Percentiles rank a stretch among this genome's conserved stretches.
phyloP scores from a whole-genome alignment of 306 rosid species.

The Betula pendula region DNA sequence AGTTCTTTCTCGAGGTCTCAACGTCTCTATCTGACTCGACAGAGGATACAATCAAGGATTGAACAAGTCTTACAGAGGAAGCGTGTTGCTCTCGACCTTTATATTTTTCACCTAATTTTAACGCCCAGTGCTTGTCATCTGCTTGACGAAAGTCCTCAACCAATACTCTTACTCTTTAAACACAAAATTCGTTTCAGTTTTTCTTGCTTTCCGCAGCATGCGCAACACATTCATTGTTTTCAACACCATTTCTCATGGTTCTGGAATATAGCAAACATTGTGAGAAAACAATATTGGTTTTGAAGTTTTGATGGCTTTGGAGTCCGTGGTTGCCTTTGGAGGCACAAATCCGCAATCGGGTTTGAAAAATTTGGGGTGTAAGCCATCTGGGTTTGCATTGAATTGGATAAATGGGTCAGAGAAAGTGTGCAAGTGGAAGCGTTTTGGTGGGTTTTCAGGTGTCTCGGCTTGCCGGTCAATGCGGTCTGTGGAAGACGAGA shows the following conservation, averaged over 20 bases:
- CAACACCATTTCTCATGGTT: neutral
- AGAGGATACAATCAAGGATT: neutral
- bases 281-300: neutral
- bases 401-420: conserved; percentile 26
- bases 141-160: conserved; percentile 2
- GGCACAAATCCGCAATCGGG: conserved; percentile 29
- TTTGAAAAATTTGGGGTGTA: conserved; percentile 18
- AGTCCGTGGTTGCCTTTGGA: conserved; percentile 25
- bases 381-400: conserved; percentile 15
- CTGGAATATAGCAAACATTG: neutral
- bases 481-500: conserved; percentile 24
- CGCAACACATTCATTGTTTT: neutral
- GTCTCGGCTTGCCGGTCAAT: neutral
- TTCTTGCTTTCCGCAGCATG: neutral
- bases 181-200: neutral
- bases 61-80: neutral
- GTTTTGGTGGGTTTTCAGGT: conserved; percentile 25
- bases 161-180: neutral
- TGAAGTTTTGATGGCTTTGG: conserved; percentile 31
- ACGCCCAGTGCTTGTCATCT: neutral
- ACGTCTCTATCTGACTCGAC: neutral
- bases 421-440: conserved; percentile 25
- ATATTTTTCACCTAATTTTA: neutral
- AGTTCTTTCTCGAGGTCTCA: neutral
- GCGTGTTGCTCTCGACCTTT: neutral